A percentile compares a stretch with the other conserved stretches of the same genome.
These are phyloP conservation scores for Gnomoniopsis smithogilvyi DNA, from an alignment of 2,329 filamentous ascomycete genomes.

Conservation along the genomic window DNA sequence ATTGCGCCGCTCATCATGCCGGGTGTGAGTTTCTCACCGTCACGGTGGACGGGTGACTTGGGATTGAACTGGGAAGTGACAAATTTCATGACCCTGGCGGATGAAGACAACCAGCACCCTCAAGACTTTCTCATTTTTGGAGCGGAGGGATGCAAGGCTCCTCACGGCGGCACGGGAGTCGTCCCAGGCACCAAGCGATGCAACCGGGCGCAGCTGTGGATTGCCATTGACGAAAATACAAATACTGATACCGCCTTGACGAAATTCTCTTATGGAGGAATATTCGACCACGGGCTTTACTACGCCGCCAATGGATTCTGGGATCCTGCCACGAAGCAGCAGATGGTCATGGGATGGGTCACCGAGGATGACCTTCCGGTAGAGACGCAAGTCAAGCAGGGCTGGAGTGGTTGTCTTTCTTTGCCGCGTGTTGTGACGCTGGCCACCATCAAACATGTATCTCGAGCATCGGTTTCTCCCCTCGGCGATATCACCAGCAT, in stretches of 20 bases:
- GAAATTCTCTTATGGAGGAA: conserved; percentile 30
- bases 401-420: conserved; percentile 47
- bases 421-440: conserved; percentile 41
- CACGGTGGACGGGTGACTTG: conserved; percentile 46
- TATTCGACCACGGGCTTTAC: conserved; percentile 44
- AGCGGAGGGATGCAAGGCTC: conserved; percentile 34
- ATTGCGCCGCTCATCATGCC: conserved; percentile 33
- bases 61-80: conserved; percentile 50
- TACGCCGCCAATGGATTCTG: conserved; percentile 49
- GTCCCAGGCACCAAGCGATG: conserved; percentile 8
- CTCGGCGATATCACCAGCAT: conserved; percentile 40
- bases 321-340: conserved; percentile 37
- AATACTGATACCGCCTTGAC: neutral
- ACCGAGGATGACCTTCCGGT: conserved; percentile 47
- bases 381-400: conserved; percentile 37
- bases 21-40: conserved; percentile 21
- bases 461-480: conserved; percentile 30
- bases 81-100: conserved; percentile 40
- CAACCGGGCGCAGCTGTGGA: conserved; percentile 34
- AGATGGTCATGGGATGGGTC: conserved; percentile 48
- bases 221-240: conserved; percentile 31
- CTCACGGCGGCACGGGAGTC: conserved; percentile 15
- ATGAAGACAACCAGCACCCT: conserved; percentile 23
- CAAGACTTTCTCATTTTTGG: conserved; percentile 43
- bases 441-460: conserved; percentile 34